Conservation (phyloP, 805 yeast species). For the Lachancea cidri region DNA sequence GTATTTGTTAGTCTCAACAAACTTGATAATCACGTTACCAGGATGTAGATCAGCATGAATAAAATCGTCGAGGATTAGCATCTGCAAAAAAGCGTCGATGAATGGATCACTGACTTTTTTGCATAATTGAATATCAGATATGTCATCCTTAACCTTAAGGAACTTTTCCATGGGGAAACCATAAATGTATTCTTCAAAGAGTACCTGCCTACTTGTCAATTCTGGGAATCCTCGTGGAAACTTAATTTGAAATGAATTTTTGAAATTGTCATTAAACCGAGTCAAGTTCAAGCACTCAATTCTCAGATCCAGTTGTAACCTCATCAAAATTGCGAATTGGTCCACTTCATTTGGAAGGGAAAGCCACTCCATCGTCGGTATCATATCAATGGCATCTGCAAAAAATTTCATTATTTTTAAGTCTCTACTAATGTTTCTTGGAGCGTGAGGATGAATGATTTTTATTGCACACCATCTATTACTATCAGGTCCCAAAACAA, state of each 20-base stretch:
- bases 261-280: conserved; percentile 67
- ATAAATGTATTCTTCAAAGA: conserved; percentile 79
- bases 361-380: conserved; percentile 98
- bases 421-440: conserved; percentile 68
- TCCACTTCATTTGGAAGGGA: conserved; percentile 92
- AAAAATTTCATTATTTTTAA: conserved; percentile 76
- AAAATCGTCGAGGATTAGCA: conserved; percentile 90
- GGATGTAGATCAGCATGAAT: conserved; percentile 97
- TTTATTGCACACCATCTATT: conserved; percentile 77
- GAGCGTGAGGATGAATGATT: conserved; percentile 87
- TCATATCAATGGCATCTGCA: conserved; percentile 59
- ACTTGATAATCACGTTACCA: conserved; percentile 82
- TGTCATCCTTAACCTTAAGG: conserved; percentile 40
- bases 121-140: conserved; percentile 41
- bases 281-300: conserved; percentile 81
- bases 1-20: conserved; percentile 44
- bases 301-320: conserved; percentile 79
- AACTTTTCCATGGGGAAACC: conserved; percentile 80
- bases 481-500: conserved; percentile 9
- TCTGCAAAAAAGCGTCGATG: conserved; percentile 84
- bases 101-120: conserved; percentile 74
- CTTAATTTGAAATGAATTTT: conserved; percentile 50
- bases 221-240: conserved; percentile 75
- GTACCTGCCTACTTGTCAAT: conserved; percentile 61
- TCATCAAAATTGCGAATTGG: conserved; percentile 82